These are phyloP conservation scores for Rhododendron ovatum DNA, from an alignment of 148 eudicot genomes.

Conservation along the genomic window DNA sequence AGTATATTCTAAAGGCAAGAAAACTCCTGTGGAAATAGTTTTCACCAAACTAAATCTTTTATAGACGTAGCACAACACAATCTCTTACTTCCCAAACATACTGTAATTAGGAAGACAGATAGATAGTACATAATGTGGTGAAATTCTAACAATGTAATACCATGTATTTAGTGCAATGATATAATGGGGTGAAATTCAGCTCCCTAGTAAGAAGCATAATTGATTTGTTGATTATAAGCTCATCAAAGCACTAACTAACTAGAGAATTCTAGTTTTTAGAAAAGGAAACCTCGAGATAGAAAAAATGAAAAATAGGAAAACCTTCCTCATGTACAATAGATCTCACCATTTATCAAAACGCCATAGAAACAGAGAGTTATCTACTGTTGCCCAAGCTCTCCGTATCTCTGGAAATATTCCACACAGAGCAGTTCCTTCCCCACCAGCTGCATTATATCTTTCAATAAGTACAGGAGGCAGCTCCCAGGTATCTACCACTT, in stretches of 20 bases:
- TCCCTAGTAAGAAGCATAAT: background rate
- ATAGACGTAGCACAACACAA: background rate
- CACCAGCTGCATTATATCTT: conserved; percentile 92
- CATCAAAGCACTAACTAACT: background rate
- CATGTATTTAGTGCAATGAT: background rate
- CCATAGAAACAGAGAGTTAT: conserved; percentile 90
- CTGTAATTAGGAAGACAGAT: background rate
- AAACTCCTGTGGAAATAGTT: background rate
- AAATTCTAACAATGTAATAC: background rate
- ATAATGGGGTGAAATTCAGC: background rate
- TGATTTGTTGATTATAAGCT: background rate
- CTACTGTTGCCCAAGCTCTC: conserved; percentile 99
- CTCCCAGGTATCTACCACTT: conserved; percentile 95
- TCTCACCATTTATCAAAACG: conserved; percentile 94
- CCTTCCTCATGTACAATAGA: background rate
- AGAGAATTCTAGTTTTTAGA: background rate
- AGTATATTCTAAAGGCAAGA: background rate
- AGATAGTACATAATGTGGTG: background rate
- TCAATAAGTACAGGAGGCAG: conserved; percentile 84
- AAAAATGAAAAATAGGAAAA: background rate
- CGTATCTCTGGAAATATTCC: conserved; percentile 99
- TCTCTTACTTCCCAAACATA: background rate
- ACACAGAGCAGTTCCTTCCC: conserved; percentile 97
- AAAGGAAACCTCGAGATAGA: background rate
- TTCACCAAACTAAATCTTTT: background rate